A percentile compares a stretch with the other conserved stretches of the same genome.
Conservation (phyloP, 306 rosid species). For the Medicago arabica region DNA sequence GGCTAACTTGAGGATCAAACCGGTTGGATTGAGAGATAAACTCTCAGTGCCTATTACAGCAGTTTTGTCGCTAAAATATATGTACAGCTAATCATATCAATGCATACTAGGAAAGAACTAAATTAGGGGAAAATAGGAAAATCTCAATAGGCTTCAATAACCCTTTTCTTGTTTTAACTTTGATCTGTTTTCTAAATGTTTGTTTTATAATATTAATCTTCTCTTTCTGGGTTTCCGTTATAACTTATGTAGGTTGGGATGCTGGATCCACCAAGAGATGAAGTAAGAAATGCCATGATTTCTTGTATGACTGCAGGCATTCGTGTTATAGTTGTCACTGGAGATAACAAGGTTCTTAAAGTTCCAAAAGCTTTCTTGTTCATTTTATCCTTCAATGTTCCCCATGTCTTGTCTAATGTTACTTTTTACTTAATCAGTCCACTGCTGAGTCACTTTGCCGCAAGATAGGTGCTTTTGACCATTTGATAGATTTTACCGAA, state of each 20-base stretch:
- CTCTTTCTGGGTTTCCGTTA: constrained; percentile 26
- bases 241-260: constrained; percentile 78
- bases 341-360: constrained; percentile 89
- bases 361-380: constrained; percentile 16
- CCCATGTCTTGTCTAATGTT: constrained; percentile 42
- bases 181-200: constrained; percentile 11
- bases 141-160: constrained; percentile 12
- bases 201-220: background rate
- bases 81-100: constrained; percentile 12
- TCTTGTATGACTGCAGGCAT: constrained; percentile 97
- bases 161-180: constrained; percentile 12
- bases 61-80: background rate
- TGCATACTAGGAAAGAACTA: background rate
- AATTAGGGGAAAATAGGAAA: constrained; percentile 2
- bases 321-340: constrained; percentile 99
- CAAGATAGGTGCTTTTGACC: constrained; percentile 97
- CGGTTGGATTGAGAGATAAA: background rate
- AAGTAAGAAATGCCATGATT: constrained; percentile 94
- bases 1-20: background rate
- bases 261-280: constrained; percentile 99
- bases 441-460: constrained; percentile 98
- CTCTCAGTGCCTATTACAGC: background rate
- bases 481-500: constrained; percentile 73
- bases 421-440: constrained; percentile 59
- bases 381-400: constrained; percentile 36